Evolutionary conservation across 2,329 filamentous ascomycete species (phyloP).

Genomic region (Keithomyces neogunnii): DNA sequence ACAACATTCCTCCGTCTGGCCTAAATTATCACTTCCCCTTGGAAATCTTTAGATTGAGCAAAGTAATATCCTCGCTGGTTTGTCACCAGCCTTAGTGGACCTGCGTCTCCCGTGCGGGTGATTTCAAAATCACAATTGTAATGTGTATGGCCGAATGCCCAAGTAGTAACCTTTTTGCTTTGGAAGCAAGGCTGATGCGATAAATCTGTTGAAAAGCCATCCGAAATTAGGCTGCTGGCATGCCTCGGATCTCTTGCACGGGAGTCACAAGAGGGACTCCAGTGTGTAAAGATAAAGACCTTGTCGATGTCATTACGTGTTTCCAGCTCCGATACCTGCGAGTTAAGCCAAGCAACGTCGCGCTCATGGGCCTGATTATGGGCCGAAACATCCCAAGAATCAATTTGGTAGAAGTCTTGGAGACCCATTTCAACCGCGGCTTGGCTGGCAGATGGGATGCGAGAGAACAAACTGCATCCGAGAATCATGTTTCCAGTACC

Average conservation of each 20-base stretch:
- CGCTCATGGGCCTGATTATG: slow-evolving; percentile 28
- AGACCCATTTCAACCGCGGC: slow-evolving; percentile 32
- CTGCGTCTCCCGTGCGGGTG: slow-evolving; percentile 9
- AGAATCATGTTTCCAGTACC: slow-evolving; percentile 20
- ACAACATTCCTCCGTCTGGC: too few relatives aligned
- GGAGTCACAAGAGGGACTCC: slow-evolving; percentile 27
- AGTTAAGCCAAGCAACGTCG: slow-evolving; percentile 37
- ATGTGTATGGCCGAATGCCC: slow-evolving; percentile 43
- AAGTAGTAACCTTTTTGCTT: slow-evolving; percentile 26
- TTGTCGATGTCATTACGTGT: slow-evolving; percentile 8
- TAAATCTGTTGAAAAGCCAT: slow-evolving; percentile 33
- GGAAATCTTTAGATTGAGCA: slow-evolving; percentile 17
- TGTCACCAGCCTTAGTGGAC: slow-evolving; percentile 24
- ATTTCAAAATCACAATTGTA: slow-evolving; percentile 33
- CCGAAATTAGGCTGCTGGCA: slow-evolving; percentile 15
- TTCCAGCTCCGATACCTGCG: slow-evolving; percentile 19
- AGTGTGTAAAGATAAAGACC: slow-evolving; percentile 34
- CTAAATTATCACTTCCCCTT: too few relatives aligned
- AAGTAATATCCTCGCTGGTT: slow-evolving; percentile 35
- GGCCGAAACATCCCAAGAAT: slow-evolving; percentile 26
- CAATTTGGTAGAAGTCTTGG: slow-evolving; percentile 44
- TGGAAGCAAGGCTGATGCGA: slow-evolving; percentile 25
- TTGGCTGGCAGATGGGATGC: slow-evolving; percentile 27
- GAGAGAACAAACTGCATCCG: slow-evolving; percentile 38
- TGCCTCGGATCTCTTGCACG: slow-evolving; percentile 26